These are phyloP conservation scores for Calonectria crousiana DNA, from an alignment of 2,329 filamentous ascomycete genomes.

Conservation along the genomic window DNA sequence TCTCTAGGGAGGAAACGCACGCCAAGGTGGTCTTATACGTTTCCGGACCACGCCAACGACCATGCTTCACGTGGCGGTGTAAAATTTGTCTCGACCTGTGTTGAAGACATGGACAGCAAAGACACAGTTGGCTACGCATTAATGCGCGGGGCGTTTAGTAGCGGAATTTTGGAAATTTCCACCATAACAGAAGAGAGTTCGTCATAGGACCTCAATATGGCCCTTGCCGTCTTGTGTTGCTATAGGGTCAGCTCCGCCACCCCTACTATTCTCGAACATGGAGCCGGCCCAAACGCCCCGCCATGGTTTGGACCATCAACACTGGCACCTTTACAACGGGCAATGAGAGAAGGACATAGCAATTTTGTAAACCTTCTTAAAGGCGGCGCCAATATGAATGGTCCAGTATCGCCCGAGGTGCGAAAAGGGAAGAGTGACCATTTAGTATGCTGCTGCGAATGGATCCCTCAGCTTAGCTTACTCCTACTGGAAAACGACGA, in stretches of 20 bases:
- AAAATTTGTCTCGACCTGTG: background rate
- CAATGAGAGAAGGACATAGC: too few relatives aligned
- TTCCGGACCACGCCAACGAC: background rate
- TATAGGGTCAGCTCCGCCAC: background rate
- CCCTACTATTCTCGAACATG: too few relatives aligned
- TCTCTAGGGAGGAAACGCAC: background rate
- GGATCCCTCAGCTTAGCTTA: too few relatives aligned
- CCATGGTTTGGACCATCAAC: too few relatives aligned
- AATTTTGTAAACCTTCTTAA: too few relatives aligned
- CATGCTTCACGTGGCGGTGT: background rate
- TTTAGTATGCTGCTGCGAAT: too few relatives aligned
- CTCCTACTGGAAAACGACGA: too few relatives aligned
- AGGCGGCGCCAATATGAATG: too few relatives aligned
- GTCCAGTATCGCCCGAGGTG: too few relatives aligned
- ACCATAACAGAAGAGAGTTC: background rate
- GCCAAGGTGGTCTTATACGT: background rate
- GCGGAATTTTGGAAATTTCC: background rate
- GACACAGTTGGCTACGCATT: background rate
- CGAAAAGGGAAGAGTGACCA: too few relatives aligned
- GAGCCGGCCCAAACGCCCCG: too few relatives aligned
- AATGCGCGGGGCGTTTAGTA: background rate
- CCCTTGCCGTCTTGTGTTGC: background rate
- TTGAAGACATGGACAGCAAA: background rate
- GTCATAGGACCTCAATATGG: background rate
- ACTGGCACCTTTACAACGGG: too few relatives aligned